Base-by-base conservation (phyloP, 2,329 filamentous ascomycete genomes). In the Fusarium compactum region DNA sequence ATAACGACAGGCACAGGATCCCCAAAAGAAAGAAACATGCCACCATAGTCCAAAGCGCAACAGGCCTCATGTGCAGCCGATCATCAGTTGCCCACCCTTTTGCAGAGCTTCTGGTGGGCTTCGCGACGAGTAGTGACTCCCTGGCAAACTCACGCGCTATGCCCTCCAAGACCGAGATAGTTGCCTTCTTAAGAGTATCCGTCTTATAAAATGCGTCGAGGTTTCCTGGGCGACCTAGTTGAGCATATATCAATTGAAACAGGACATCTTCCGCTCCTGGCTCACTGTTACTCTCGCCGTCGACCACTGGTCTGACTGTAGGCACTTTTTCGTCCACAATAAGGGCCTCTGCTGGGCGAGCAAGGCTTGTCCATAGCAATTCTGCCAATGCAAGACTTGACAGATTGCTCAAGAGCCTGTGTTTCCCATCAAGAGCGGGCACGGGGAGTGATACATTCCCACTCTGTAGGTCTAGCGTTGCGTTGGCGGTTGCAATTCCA, bases 221-320 rank as follows among this genome's bases (percentile, higher is more conserved):
- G 3, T 44, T 6, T n/a, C 8, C 12, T 24, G 29, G 27, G 2
- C 30, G 30, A 12, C 27, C 34, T 2, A 54, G 25, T 11, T 32
- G 25, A 2, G 15, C 51, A 30, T n/a, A 29, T 0, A 54, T 43
- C 38, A 54, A 30, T 5, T 54, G 40, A 20, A 54, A 54, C 4
- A 50, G 30, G 24, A 8, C 27, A 50, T 50, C 27, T 15, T 3
- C 30, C 14, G 27, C 14, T 18, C 16, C 5, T 30, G 29, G 29
- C 4, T 29, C 10, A 29, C 3, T 29, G 9, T 3, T 1, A 30
- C 29, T 1, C 29, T 2, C 2, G 20, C 40, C 20, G 2, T 20
- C 20, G 12, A 2, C 20, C 40, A n/a, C 2, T 11, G 40, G 40
- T 41, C 16, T 48, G 11, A n/a, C 4, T 29, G n/a, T 34, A 38